These are phyloP conservation scores for Lactifluus subvellereus DNA, from an alignment of 768 basidiomycete species.

Conservation along the genomic window DNA sequence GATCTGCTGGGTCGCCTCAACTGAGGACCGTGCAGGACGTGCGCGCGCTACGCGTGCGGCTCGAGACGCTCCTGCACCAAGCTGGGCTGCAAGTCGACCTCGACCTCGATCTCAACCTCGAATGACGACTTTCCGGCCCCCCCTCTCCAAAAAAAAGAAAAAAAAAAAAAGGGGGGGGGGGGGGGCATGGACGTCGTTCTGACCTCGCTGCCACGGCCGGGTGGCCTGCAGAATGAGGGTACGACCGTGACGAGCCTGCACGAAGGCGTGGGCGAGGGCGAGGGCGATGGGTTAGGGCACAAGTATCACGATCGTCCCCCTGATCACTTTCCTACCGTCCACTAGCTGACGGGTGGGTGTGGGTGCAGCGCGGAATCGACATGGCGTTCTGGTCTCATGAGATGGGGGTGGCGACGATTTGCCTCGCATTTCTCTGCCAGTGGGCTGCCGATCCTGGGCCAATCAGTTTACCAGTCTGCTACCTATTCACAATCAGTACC, in stretches of 20 bases:
- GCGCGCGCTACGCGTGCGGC: neutral
- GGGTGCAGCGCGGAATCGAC: neutral
- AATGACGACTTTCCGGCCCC: neutral
- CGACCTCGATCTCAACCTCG: neutral
- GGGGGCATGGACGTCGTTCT: too few relatives aligned
- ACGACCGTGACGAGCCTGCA: too few relatives aligned
- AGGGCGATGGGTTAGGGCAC: too few relatives aligned
- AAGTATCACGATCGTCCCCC: too few relatives aligned
- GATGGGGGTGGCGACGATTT: neutral
- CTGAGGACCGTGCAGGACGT: conserved; percentile 6
- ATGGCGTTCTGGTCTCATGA: neutral
- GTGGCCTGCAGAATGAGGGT: neutral
- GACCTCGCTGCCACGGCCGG: neutral
- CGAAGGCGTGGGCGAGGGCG: too few relatives aligned
- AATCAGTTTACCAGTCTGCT: neutral
- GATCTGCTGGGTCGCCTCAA: neutral
- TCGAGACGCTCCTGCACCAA: conserved; percentile 3
- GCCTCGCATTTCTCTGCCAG: too few relatives aligned
- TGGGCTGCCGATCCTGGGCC: neutral
- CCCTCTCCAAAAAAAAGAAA: too few relatives aligned
- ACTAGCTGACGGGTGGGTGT: too few relatives aligned
- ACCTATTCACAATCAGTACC: too few relatives aligned
- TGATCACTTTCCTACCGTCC: too few relatives aligned
- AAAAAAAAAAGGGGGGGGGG: too few relatives aligned
- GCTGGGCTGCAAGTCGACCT: conserved; percentile 10